Percentiles rank a stretch among this genome's conserved stretches.
Conservation (phyloP, 495 filamentous ascomycete genomes). For the Cercophora newfieldiana region DNA sequence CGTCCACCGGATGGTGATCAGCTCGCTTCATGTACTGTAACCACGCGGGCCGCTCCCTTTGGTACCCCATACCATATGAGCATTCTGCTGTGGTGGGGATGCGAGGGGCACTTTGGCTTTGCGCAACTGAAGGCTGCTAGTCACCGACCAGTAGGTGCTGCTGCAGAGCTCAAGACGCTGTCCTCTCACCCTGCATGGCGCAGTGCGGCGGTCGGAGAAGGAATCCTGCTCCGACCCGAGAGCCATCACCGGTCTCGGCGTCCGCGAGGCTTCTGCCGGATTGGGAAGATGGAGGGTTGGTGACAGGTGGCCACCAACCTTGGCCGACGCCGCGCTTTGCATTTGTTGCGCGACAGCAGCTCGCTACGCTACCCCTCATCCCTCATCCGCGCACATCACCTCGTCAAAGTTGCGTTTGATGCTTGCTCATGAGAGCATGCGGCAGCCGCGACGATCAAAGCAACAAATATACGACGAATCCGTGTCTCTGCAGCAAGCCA, state of each 20-base stretch:
- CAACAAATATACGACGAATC: neutral
- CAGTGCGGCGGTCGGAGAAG: neutral
- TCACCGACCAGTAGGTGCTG: neutral
- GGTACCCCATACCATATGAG: neutral
- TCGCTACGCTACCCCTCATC: neutral
- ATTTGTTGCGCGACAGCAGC: neutral
- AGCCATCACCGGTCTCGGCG: neutral
- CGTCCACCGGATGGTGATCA: neutral
- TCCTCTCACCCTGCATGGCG: neutral
- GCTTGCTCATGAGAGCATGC: neutral
- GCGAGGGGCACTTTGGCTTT: neutral
- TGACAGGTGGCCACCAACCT: neutral
- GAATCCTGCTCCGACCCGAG: neutral
- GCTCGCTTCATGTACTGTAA: conserved; percentile 9
- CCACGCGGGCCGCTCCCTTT: conserved; percentile 11
- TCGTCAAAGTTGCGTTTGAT: too few relatives aligned
- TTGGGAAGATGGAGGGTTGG: neutral
- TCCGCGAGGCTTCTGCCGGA: neutral
- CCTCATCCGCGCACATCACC: too few relatives aligned
- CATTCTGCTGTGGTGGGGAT: neutral
- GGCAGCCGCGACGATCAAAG: neutral
- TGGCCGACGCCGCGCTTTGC: neutral
- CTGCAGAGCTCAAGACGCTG: neutral
- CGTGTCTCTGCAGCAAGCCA: neutral
- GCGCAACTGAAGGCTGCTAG: too few relatives aligned